A percentile compares a stretch with the other conserved stretches of the same genome.
Conservation (phyloP, 1,284 basidiomycete genomes). For the Irpex sp. region DNA sequence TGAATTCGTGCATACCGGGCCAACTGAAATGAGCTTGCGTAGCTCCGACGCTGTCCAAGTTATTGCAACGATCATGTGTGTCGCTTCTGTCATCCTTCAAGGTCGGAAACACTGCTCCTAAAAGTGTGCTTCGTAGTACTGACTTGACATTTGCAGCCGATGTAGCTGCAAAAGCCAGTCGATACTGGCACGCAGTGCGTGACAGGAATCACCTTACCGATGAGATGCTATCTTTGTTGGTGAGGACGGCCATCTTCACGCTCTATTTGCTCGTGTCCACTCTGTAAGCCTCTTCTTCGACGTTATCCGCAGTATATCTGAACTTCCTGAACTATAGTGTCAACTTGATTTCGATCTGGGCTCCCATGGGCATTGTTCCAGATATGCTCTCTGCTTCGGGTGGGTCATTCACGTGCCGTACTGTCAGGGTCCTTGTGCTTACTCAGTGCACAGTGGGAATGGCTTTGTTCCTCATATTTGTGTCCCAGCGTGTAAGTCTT, state of each 20-base stretch:
- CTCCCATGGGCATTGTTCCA: conserved; percentile 16
- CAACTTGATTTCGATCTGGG: conserved; percentile 16
- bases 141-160: conserved; percentile 15
- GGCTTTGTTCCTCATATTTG: conserved; percentile 23
- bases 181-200: conserved; percentile 17
- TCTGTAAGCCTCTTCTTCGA: conserved; percentile 16
- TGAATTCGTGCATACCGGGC: neutral
- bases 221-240: conserved; percentile 14
- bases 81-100: conserved; percentile 17
- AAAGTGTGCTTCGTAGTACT: no score
- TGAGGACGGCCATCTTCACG: conserved; percentile 20
- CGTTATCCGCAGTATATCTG: neutral
- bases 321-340: conserved; percentile 10
- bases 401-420: conserved; percentile 5
- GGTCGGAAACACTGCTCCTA: conserved; percentile 12
- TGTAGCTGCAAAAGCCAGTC: conserved; percentile 13
- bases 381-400: conserved; percentile 26
- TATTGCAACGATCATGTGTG: conserved; percentile 20
- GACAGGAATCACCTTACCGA: conserved; percentile 10
- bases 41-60: conserved; percentile 15
- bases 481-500: conserved; percentile 20
- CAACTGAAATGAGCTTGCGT: neutral
- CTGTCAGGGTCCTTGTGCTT: neutral
- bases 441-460: conserved; percentile 17
- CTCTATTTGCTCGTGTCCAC: conserved; percentile 19